Evolutionary conservation across 495 filamentous ascomycete species (phyloP).

Genomic region (Hypoxylon rickii): DNA sequence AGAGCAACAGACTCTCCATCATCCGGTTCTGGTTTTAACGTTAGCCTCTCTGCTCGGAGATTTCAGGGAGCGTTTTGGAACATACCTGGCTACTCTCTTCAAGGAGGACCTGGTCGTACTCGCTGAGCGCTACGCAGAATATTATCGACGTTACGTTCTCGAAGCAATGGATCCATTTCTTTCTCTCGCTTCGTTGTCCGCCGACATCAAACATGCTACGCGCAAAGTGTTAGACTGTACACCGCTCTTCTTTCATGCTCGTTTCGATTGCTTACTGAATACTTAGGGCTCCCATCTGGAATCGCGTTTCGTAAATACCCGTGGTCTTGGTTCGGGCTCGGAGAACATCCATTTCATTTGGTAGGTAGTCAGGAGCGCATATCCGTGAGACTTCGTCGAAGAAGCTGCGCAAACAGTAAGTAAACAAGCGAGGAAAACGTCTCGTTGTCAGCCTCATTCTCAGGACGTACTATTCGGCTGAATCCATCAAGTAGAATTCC

Average conservation of each 20-base stretch:
- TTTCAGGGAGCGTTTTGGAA: conserved; percentile 1
- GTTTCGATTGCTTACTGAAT: conserved; percentile 80
- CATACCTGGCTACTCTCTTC: conserved; percentile 95
- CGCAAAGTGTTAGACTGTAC: conserved; percentile 25
- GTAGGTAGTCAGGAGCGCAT: conserved; percentile 81
- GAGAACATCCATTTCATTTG: conserved; percentile 89
- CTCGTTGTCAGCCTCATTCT: not conserved
- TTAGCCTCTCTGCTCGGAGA: conserved; percentile 27
- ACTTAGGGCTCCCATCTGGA: conserved; percentile 96
- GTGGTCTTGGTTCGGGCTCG: conserved; percentile 98
- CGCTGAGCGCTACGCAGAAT: conserved; percentile 97
- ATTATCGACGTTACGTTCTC: conserved; percentile 99
- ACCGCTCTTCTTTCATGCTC: conserved; percentile 11
- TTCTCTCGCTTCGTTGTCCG: conserved; percentile 93
- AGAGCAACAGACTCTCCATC: conserved; percentile 98
- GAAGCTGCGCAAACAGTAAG: conserved; percentile 82
- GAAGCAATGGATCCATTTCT: conserved; percentile 99
- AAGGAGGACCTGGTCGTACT: conserved; percentile 95
- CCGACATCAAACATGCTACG: conserved; percentile 98
- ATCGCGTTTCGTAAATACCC: conserved; percentile 97
- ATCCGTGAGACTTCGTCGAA: conserved; percentile 92
- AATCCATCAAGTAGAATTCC: conserved; percentile 99
- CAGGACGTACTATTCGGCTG: conserved; percentile 86
- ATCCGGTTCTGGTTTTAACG: conserved; percentile 79
- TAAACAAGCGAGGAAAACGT: no score